phyloP scores from a whole-genome alignment of 208 protist genomes.

The Acanthamoeba lenticulata region DNA sequence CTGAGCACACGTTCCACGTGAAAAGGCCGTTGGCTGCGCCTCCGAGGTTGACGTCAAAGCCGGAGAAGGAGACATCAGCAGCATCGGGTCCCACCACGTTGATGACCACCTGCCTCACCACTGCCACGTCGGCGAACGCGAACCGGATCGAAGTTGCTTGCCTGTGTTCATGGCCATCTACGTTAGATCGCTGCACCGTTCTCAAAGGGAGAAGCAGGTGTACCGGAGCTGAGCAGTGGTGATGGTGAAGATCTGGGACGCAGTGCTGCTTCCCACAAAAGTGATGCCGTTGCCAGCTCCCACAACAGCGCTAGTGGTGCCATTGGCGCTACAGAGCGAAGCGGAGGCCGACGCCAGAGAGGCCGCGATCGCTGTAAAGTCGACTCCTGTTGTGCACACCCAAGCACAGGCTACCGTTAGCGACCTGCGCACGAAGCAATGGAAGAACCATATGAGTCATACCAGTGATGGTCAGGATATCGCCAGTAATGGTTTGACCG shows the following conservation, averaged over 20 bases:
- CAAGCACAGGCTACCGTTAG: too few species aligned
- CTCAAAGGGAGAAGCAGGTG: too few species aligned
- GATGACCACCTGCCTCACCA: not conserved
- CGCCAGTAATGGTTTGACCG: not conserved
- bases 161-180: too few species aligned
- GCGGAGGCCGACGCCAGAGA: not conserved
- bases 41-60: not conserved
- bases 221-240: not conserved
- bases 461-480: not conserved
- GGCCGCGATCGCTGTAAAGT: not conserved
- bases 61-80: not conserved
- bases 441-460: too few species aligned
- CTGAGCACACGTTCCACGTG: not conserved
- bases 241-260: not conserved
- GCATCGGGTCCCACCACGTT: not conserved
- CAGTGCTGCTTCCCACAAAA: not conserved
- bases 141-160: not conserved
- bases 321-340: not conserved
- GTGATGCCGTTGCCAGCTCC: not conserved
- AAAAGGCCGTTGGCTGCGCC: not conserved
- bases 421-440: too few species aligned
- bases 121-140: not conserved
- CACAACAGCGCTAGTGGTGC: not conserved
- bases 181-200: too few species aligned
- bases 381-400: too few species aligned